These are phyloP conservation scores for Tetrapisispora phaffii DNA, from an alignment of 805 yeast species.

Conservation along the genomic window DNA sequence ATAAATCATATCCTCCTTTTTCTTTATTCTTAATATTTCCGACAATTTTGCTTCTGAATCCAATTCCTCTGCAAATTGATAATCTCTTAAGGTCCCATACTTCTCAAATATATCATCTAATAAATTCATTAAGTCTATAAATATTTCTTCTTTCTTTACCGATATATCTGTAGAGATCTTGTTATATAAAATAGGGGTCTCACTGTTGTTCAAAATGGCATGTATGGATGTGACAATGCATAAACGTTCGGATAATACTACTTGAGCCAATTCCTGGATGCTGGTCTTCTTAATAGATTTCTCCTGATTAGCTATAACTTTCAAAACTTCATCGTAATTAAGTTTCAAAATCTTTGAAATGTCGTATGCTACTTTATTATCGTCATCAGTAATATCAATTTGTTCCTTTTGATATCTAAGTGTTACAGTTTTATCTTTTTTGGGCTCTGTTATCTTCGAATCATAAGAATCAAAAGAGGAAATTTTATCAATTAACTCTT, in stretches of 20 bases:
- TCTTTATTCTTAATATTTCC: conserved; percentile 15
- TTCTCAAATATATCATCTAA: neutral
- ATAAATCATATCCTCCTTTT: conserved; percentile 28
- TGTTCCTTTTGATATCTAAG: conserved; percentile 35
- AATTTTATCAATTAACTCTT: neutral
- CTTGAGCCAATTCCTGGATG: conserved; percentile 2
- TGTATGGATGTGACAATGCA: conserved; percentile 36
- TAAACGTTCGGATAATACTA: conserved; percentile 44
- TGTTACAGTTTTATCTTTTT: conserved; percentile 14
- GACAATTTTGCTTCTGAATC: neutral
- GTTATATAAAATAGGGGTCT: conserved; percentile 16
- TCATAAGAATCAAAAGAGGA: neutral
- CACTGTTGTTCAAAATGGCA: conserved; percentile 18
- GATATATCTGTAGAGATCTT: conserved; percentile 15
- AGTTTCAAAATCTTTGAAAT: conserved; percentile 33
- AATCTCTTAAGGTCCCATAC: neutral
- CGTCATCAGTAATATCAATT: conserved; percentile 23
- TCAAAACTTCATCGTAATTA: conserved; percentile 38
- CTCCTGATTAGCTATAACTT: conserved; percentile 31
- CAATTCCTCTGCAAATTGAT: neutral
- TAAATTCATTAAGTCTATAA: neutral
- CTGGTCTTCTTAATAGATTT: conserved; percentile 27
- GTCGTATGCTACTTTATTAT: conserved; percentile 33
- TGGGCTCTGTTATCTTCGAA: neutral
- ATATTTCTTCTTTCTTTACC: conserved; percentile 6